phyloP scores from a whole-genome alignment of 768 basidiomycete species.

The Suillus luteus region DNA sequence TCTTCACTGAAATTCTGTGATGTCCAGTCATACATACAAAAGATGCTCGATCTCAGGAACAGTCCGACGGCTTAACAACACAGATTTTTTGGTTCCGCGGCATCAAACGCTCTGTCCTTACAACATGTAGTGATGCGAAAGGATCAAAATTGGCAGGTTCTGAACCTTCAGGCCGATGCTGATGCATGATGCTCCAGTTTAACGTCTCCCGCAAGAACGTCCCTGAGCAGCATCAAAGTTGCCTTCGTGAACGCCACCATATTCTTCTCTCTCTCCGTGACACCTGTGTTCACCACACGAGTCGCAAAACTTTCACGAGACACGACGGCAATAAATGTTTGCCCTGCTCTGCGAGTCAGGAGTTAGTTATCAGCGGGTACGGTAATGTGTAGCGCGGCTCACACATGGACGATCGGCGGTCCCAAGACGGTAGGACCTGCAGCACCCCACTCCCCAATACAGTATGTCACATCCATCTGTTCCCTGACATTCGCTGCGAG shows the following conservation, averaged over 20 bases:
- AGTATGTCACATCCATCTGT: constrained; percentile 19
- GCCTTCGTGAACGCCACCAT: constrained; percentile 23
- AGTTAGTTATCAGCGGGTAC: not conserved
- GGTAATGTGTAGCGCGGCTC: not conserved
- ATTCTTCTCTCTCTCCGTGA: constrained; percentile 19
- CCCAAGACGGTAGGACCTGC: constrained; percentile 21
- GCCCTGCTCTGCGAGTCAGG: constrained; percentile 10
- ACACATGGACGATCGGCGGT: constrained; percentile 13
- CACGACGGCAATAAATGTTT: constrained; percentile 14
- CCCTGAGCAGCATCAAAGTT: constrained; percentile 16
- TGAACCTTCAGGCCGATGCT: not conserved
- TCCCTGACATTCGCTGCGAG: constrained; percentile 18
- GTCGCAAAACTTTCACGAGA: constrained; percentile 16
- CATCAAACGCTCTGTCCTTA: too few relatives aligned
- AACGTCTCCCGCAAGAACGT: constrained; percentile 11
- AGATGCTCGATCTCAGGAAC: too few relatives aligned
- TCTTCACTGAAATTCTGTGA: too few relatives aligned
- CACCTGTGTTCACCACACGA: constrained; percentile 17
- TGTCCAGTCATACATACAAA: too few relatives aligned
- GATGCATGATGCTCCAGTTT: constrained; percentile 11
- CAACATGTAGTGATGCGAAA: not conserved
- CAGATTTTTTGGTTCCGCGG: too few relatives aligned
- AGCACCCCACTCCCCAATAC: constrained; percentile 23
- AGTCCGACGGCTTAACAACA: too few relatives aligned
- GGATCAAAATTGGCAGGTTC: not conserved